These are phyloP conservation scores for Mycena crocata DNA, from an alignment of 768 basidiomycete genomes.

Conservation along the genomic window DNA sequence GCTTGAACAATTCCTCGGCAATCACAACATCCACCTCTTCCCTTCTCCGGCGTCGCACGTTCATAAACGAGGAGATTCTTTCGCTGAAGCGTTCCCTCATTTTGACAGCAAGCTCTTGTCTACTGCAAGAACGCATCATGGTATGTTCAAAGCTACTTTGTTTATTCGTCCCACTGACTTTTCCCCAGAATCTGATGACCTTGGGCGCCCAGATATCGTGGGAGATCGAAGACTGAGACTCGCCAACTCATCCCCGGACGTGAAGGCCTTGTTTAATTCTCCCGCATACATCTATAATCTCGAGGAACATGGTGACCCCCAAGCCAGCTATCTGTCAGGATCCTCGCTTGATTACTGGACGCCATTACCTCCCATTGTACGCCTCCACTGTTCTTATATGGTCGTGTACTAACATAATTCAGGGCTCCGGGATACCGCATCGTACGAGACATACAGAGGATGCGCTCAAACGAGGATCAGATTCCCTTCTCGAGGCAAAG, in stretches of 20 bases:
- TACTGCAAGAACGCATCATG: constrained; percentile 74
- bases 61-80: constrained; percentile 91
- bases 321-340: constrained; percentile 58
- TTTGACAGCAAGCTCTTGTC: constrained; percentile 95
- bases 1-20: constrained; percentile 90
- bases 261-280: constrained; percentile 93
- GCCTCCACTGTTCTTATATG: constrained; percentile 42
- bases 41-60: constrained; percentile 82
- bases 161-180: constrained; percentile 16
- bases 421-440: constrained; percentile 78
- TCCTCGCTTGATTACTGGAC: constrained; percentile 76
- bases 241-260: constrained; percentile 92
- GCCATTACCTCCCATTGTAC: constrained; percentile 79
- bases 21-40: constrained; percentile 86
- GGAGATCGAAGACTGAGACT: constrained; percentile 81
- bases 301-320: constrained; percentile 76
- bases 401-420: constrained; percentile 31
- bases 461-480: constrained; percentile 83
- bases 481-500: constrained; percentile 87
- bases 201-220: constrained; percentile 77
- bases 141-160: constrained; percentile 44
- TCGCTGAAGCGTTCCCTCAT: constrained; percentile 95
- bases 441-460: constrained; percentile 81
- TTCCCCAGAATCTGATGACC: constrained; percentile 76
- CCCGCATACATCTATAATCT: constrained; percentile 86